Evolutionary conservation across 495 filamentous ascomycete genomes (phyloP), one percentile per base, ranked within the genome.

Genomic region (Penicillium psychrofluorescens): DNA sequence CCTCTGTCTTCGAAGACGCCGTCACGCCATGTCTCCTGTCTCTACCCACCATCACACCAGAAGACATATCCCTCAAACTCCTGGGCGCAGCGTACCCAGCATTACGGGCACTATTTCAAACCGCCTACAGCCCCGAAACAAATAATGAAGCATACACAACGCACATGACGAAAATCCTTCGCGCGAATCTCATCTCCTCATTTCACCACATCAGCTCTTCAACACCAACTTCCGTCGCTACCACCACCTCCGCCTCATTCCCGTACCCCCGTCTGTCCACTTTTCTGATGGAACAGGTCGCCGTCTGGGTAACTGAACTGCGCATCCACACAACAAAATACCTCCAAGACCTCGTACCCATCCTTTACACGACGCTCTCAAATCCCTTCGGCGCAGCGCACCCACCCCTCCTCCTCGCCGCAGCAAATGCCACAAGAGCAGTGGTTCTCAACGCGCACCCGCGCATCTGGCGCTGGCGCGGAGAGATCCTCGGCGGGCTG

Each of bases 1-100:
- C 71, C 3, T 73, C 80, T 0, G 84, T 98, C 15, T 86, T 98
- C 52, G 80, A 88, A 56, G 80, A 89, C 29, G 83, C 87, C 9
- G 60, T 95, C 9, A 75, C 81, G 46, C 88, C 89, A 1, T 80
- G 76, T 16, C 70, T 95, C 1, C 68, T 79, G 11, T 86, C 77
- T 45, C 73, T 96, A 1, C 92, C 92, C 7, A 79, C 75, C 30
- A 70, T 95, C 22, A 95, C 89, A 0, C 82, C 89, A 6, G 80
- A 84, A 47, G 56, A 72, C 0, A 83, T 88, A 42, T 84, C 85
- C 2, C 45, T 89, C n/a, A 42, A 59, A 0, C 66, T 96, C 2
- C 71, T 95, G 0, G 49, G 53, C 11, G 75, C 73, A 2, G 81
- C 85, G 2, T 95, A 91, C 37, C 70, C 75, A 11, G 80, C 79